These are phyloP conservation scores for Nakazawaea populi DNA, from an alignment of 805 yeast genomes.

Conservation along the genomic window DNA sequence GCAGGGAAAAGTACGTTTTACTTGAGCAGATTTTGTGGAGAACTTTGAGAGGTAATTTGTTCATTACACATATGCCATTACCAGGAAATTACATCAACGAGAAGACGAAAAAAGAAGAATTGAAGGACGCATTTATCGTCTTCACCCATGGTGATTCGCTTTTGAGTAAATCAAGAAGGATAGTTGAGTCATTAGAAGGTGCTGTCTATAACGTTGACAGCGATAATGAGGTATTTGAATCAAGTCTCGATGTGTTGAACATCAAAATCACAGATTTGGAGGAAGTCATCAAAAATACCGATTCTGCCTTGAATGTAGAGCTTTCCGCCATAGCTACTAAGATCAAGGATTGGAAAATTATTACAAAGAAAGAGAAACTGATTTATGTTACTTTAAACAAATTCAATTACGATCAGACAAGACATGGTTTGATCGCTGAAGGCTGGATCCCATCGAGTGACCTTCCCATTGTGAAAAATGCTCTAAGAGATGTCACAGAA, in stretches of 20 bases:
- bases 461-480: constrained; percentile 53
- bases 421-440: constrained; percentile 86
- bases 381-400: constrained; percentile 73
- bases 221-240: constrained; percentile 32
- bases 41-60: constrained; percentile 86
- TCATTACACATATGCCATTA: constrained; percentile 70
- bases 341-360: constrained; percentile 66
- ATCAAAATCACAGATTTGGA: constrained; percentile 29
- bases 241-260: constrained; percentile 46
- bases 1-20: constrained; percentile 58
- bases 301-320: constrained; percentile 69
- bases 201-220: constrained; percentile 55
- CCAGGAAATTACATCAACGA: constrained; percentile 60
- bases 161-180: constrained; percentile 62
- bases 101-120: constrained; percentile 45
- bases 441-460: constrained; percentile 94
- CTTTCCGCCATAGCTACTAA: constrained; percentile 72
- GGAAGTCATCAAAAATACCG: constrained; percentile 58
- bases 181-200: constrained; percentile 88
- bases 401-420: constrained; percentile 75
- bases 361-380: constrained; percentile 73
- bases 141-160: constrained; percentile 86
- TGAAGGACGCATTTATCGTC: constrained; percentile 78
- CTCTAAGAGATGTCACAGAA: constrained; percentile 61
- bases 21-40: constrained; percentile 89